A percentile compares a stretch with the other conserved stretches of the same genome.
Conservation (phyloP, 768 basidiomycete genomes). For the Multifurca ochricompacta region DNA sequence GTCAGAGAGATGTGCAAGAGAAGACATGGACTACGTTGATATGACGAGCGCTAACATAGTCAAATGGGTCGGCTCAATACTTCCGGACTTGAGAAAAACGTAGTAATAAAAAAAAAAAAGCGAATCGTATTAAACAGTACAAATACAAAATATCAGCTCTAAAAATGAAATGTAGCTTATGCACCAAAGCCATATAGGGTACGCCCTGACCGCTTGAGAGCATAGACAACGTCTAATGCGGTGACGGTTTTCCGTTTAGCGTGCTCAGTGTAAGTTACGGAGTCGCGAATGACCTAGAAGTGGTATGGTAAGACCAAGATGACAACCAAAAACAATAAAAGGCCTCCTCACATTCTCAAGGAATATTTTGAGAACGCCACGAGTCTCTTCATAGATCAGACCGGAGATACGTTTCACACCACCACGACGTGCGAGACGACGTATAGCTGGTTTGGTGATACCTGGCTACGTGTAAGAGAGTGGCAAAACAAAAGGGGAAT, state of each 20-base stretch:
- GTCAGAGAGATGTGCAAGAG: too few relatives aligned
- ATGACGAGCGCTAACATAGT: too few relatives aligned
- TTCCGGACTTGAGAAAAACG: not conserved
- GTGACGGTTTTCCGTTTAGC: slow-evolving; percentile 47
- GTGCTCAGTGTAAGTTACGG: slow-evolving; percentile 65
- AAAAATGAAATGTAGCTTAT: slow-evolving; percentile 25
- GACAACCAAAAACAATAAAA: not conserved
- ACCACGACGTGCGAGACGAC: slow-evolving; percentile 93
- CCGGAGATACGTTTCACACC: slow-evolving; percentile 96
- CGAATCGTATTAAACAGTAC: slow-evolving; percentile 15
- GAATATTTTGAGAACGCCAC: slow-evolving; percentile 93
- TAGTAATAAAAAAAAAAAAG: not conserved
- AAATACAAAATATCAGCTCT: slow-evolving; percentile 24
- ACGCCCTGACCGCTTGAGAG: slow-evolving; percentile 40
- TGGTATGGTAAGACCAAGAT: not conserved
- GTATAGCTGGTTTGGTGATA: slow-evolving; percentile 89
- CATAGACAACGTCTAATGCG: slow-evolving; percentile 43
- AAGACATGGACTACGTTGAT: too few relatives aligned
- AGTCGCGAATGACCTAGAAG: slow-evolving; percentile 60
- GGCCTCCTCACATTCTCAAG: slow-evolving; percentile 68
- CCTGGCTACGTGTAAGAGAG: slow-evolving; percentile 39
- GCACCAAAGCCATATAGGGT: slow-evolving; percentile 53
- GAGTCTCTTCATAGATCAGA: slow-evolving; percentile 93
- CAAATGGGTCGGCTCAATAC: too few relatives aligned
- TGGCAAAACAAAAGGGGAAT: slow-evolving; percentile 23